Evolutionary conservation across 2,329 filamentous ascomycete genomes (phyloP), one percentile per base, ranked within the genome.

Genomic region (Cladosporium sp.): DNA sequence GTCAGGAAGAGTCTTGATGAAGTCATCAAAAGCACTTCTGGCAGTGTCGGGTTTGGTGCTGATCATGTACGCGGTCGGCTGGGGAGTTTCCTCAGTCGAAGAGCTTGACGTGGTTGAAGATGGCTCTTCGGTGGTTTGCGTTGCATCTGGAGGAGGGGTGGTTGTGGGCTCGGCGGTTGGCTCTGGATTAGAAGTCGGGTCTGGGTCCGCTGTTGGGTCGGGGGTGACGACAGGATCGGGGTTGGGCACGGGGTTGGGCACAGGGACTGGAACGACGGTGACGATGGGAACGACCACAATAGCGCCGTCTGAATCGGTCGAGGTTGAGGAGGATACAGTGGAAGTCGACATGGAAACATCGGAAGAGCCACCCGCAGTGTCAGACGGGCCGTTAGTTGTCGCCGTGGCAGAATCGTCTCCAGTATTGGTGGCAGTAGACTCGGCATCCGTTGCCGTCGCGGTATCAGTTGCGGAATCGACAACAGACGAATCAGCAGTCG

Each of bases 1-100:
- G 19, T 45, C 42, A 7, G 42, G 42, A 13, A 45, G 22, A 7
- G 42, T 45, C 22, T 45, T 45, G 32, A 45, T 38, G 32, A 45
- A 45, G 7, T 18, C 32, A 25, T 45, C 32, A 25, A 45, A 45
- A 16, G 33, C 42, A n/a, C 18, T 16, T 2, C 42, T 30, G 8
- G 30, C 42, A 45, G 42, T 45, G 20, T 45, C 35, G 4, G 29
- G 32, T 32, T 45, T 45, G 2, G 42, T 45, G 8, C 32, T 45
- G 33, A 45, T 36, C 20, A 45, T 20, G 18, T 22, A 45, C 27
- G 32, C 13, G 4, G 42, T 45, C 9, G 42, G 42, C 22, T 22
- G 22, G 12, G 42, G 42, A 15, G 13, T 38, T 18, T 30, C 32
- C 7, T 30, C 35, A 13, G 32, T 35, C 18, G 42, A 27, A 16